Base-by-base conservation (phyloP, 148 eudicot species). In the Pharnaceum exiguum region DNA sequence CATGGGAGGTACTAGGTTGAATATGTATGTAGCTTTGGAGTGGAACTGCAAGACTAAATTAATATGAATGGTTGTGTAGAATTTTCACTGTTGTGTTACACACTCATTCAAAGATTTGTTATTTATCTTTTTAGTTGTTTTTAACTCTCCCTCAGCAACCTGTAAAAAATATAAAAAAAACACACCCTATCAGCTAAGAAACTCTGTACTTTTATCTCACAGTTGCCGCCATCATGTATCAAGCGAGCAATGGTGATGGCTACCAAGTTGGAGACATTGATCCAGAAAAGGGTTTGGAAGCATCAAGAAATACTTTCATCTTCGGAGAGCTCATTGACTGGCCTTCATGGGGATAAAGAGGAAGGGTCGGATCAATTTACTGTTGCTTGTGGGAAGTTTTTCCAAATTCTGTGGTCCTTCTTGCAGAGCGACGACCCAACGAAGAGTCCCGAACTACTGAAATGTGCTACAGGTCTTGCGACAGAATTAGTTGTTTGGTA, bases 141-240 rank as follows among this genome's bases (percentile, higher is more conserved):
- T n/a, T n/a, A n/a, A n/a, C n/a, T n/a, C n/a, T n/a, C n/a, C n/a
- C n/a, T n/a, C n/a, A n/a, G n/a, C n/a, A n/a, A n/a, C n/a, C n/a
- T n/a, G n/a, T n/a, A n/a, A n/a, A n/a, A n/a, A n/a, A n/a, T n/a
- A n/a, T n/a, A n/a, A n/a, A n/a, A n/a, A n/a, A n/a, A n/a, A n/a
- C n/a, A n/a, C n/a, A n/a, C n/a, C n/a, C n/a, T n/a, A n/a, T n/a
- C 28, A 4, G 4, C 26, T 31, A 4, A 29, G 49, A 52, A 36
- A 15, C 56, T 42, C 21, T 16, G 36, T 33, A 26, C 25, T 23
- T 25, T 19, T 28, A 10, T 63, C 9, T 63, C 75, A 69, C 82
- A 91, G 98, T 68, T 93, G 31, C 98, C 98, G 26, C 40, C 71
- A 21, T 76, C 83, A 21, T 88, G 96, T 61, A 78, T 89, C 60